Evolutionary conservation across 805 yeast genomes (phyloP).

Genomic region (Hanseniaspora occidentalis): DNA sequence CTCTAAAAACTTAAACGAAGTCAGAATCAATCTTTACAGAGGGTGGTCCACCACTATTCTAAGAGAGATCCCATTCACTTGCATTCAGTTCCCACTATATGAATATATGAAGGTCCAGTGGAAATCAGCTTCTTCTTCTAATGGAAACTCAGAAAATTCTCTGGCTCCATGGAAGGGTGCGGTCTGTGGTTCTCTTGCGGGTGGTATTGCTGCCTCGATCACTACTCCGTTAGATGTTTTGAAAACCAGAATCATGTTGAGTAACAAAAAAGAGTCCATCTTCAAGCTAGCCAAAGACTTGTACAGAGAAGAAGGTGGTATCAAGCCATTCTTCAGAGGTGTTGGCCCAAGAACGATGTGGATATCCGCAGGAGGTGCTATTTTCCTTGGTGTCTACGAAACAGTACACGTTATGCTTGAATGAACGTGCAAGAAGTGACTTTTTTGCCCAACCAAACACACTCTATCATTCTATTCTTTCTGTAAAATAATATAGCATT

Average conservation of each 20-base stretch:
- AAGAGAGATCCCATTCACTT: slow-evolving; percentile 94
- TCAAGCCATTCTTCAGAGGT: slow-evolving; percentile 60
- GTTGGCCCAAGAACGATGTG: slow-evolving; percentile 93
- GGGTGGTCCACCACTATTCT: slow-evolving; percentile 90
- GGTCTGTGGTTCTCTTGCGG: slow-evolving; percentile 69
- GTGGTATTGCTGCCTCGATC: slow-evolving; percentile 69
- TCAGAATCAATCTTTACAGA: slow-evolving; percentile 63
- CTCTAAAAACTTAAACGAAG: slow-evolving; percentile 50
- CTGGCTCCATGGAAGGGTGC: slow-evolving; percentile 69
- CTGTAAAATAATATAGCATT: background rate
- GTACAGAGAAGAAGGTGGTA: slow-evolving; percentile 57
- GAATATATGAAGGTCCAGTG: slow-evolving; percentile 62
- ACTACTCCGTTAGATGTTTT: slow-evolving; percentile 75
- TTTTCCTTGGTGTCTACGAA: slow-evolving; percentile 91
- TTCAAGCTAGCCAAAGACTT: slow-evolving; percentile 37
- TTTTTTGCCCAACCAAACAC: background rate
- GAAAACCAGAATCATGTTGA: slow-evolving; percentile 78
- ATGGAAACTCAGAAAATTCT: slow-evolving; percentile 26
- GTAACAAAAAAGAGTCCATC: slow-evolving; percentile 34
- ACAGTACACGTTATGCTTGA: slow-evolving; percentile 34
- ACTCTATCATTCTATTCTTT: background rate
- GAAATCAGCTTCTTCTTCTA: slow-evolving; percentile 26
- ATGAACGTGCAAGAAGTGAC: background rate
- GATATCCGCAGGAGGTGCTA: slow-evolving; percentile 98
- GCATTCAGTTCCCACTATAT: slow-evolving; percentile 90